Base-by-base conservation (phyloP, 1,284 basidiomycete genomes). In the Papiliotrema laurentii region DNA sequence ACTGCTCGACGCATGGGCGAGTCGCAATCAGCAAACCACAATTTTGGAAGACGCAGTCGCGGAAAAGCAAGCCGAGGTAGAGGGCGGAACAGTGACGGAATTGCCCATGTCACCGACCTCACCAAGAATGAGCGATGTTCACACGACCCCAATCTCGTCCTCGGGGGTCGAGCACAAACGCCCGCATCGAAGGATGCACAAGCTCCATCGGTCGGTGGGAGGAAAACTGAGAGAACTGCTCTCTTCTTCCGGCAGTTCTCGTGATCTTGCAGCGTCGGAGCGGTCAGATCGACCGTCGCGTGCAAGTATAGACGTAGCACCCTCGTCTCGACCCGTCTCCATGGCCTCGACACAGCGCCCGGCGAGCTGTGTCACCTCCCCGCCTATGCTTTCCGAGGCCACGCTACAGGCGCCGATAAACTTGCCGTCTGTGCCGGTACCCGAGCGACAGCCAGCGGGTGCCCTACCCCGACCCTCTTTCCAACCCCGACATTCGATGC, bases 161-260 rank as follows among this genome's bases (percentile, higher is more conserved):
- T 25, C 54, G 5, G 57, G 52, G 9, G 48, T 61, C 27, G 60
- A 66, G 30, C 43, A 50, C 53, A 66, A 60, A 37, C 59, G 59
- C 36, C 41, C 41, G 21, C 49, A n/a, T n/a, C n/a, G 50, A 25
- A 64, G 63, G 48, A 65, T 63, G 50, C 63, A 67, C 50, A 68
- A 66, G 47, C 53, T 71, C 9, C 63, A 64, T 31, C 45, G 55
- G 24, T 62, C 59, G 0, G 62, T 69, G 7, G 69, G 69, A 13
- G 66, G 68, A 26, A 54, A 58, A 44, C 55, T 72, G 21, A 51
- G 63, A 13, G 68, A 68, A 18, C 53, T 72, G 26, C 55, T 72
- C 19, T 50, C 54, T 1, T 60, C 65, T 19, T 63, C 63, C 2
- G 48, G 47, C 3, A 60, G 63, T 36, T 57, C 59, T 2, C 45